Evolutionary conservation across 2,329 filamentous ascomycete genomes (phyloP).

Genomic region (Ceratocystis cubensis): DNA sequence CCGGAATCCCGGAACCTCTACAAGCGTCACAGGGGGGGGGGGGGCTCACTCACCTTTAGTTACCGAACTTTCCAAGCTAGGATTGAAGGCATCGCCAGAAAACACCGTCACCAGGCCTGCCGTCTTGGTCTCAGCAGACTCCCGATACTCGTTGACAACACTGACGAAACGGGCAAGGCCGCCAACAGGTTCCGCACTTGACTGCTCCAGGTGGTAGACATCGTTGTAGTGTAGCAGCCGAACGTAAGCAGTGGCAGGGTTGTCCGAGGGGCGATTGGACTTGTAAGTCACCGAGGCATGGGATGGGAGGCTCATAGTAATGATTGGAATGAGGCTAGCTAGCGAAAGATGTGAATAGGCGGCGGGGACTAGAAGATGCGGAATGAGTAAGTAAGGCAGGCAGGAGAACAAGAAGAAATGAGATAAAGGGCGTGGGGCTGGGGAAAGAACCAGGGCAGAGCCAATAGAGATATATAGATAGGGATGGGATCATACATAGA

Average conservation of each 20-base stretch:
- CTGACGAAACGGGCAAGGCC: conserved; percentile 72
- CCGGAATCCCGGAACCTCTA: not conserved
- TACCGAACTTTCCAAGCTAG: conserved; percentile 74
- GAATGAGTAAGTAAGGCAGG: not conserved
- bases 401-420: not conserved
- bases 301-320: conserved; percentile 11
- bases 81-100: conserved; percentile 87
- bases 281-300: conserved; percentile 17
- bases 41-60: conserved; percentile 54
- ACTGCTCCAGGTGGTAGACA: conserved; percentile 73
- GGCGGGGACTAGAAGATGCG: not conserved
- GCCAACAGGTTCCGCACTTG: conserved; percentile 69
- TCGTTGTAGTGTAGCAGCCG: conserved; percentile 88
- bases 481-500: not conserved
- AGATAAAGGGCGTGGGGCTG: too few species aligned
- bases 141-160: conserved; percentile 61
- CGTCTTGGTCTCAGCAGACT: conserved; percentile 44
- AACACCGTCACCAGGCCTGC: conserved; percentile 65
- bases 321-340: not conserved
- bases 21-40: not conserved
- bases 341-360: not conserved
- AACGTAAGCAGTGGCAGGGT: conserved; percentile 39
- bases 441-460: too few species aligned
- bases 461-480: too few species aligned
- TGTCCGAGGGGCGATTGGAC: conserved; percentile 10